phyloP scores from a whole-genome alignment of 2,329 filamentous ascomycete species.

The Aspergillus udagawae region DNA sequence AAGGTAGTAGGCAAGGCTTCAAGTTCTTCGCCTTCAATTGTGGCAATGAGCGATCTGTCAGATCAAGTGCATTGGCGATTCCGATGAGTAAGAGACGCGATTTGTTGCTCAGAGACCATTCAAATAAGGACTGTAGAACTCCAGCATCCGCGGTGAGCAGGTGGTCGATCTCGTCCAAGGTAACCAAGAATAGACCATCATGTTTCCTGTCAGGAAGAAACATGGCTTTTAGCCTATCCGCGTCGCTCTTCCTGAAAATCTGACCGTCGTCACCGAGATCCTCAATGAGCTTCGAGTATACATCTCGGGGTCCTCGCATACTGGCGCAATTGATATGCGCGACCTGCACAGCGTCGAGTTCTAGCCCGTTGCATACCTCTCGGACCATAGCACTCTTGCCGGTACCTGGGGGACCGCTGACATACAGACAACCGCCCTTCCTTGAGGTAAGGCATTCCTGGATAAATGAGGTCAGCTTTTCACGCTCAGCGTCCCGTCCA shows the following conservation, averaged over 20 bases:
- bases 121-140: conserved; percentile 88
- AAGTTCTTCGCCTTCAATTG: conserved; percentile 89
- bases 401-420: conserved; percentile 92
- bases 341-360: conserved; percentile 55
- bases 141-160: conserved; percentile 84
- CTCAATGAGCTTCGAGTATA: conserved; percentile 75
- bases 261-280: conserved; percentile 62
- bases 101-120: conserved; percentile 81
- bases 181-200: conserved; percentile 67
- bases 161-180: conserved; percentile 92
- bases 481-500: conserved; percentile 67
- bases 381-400: conserved; percentile 94
- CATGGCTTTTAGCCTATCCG: conserved; percentile 63
- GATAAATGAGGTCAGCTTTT: conserved; percentile 67
- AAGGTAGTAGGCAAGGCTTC: conserved; percentile 83
- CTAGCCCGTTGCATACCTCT: conserved; percentile 65
- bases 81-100: conserved; percentile 82
- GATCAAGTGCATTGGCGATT: conserved; percentile 91
- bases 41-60: conserved; percentile 92
- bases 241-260: conserved; percentile 62
- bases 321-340: conserved; percentile 97
- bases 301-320: conserved; percentile 79
- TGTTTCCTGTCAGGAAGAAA: conserved; percentile 62
- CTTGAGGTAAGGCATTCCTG: conserved; percentile 56
- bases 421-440: conserved; percentile 79